These are phyloP conservation scores for Basipetospora chlamydospora DNA, from an alignment of 2,329 filamentous ascomycete species.

Conservation along the genomic window DNA sequence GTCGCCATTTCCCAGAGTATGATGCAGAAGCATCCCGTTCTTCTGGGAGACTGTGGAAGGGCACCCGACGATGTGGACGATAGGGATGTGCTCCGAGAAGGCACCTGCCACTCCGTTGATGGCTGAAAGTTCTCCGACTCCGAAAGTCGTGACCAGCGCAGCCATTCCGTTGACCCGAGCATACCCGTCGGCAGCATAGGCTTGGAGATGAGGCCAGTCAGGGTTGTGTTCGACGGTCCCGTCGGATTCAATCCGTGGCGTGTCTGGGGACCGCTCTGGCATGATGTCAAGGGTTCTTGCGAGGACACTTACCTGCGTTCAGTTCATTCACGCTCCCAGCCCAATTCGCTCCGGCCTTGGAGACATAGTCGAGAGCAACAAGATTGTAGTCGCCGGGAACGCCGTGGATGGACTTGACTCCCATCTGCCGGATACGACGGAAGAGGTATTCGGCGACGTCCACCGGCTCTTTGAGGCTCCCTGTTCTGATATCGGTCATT, in stretches of 20 bases:
- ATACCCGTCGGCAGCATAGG: constrained; percentile 70
- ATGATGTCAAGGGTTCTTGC: constrained; percentile 1
- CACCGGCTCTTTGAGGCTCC: constrained; percentile 29
- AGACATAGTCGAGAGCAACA: constrained; percentile 50
- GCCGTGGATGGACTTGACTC: constrained; percentile 50
- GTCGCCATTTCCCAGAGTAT: constrained; percentile 64
- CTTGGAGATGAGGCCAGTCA: constrained; percentile 20
- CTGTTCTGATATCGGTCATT: constrained; percentile 4
- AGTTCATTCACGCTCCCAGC: constrained; percentile 59
- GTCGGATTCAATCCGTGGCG: too few relatives aligned
- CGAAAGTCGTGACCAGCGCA: constrained; percentile 61
- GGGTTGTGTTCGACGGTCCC: neutral
- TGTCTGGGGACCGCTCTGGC: too few relatives aligned
- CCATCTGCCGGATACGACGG: constrained; percentile 46
- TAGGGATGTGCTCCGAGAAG: constrained; percentile 56
- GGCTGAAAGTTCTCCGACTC: constrained; percentile 60
- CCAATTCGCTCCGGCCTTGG: constrained; percentile 44
- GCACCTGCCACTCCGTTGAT: constrained; percentile 62
- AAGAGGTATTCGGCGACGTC: constrained; percentile 57
- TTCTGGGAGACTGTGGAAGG: constrained; percentile 33
- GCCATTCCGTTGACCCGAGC: constrained; percentile 57
- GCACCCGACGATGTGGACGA: constrained; percentile 53
- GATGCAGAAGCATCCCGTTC: constrained; percentile 40
- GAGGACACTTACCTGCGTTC: constrained; percentile 44
- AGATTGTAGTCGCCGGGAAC: constrained; percentile 65